These are phyloP conservation scores for Apiospora aurea DNA, from an alignment of 2,329 filamentous ascomycete species.

Conservation along the genomic window DNA sequence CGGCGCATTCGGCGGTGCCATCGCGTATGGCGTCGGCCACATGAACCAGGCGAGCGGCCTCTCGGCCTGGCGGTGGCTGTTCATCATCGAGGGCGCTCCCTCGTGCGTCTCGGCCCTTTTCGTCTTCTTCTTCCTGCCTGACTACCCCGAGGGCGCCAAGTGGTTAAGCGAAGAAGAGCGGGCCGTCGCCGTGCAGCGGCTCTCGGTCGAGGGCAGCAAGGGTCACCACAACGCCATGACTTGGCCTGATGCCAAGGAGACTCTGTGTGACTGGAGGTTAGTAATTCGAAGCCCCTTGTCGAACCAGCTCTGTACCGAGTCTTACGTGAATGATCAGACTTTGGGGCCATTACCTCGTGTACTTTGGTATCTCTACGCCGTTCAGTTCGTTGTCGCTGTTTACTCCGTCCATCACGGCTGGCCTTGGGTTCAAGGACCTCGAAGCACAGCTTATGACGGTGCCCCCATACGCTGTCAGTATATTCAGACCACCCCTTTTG, in stretches of 20 bases:
- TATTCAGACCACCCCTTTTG: not conserved
- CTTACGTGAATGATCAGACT: no score
- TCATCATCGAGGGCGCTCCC: slow-evolving; percentile 51
- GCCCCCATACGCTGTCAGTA: slow-evolving; percentile 61
- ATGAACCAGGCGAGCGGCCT: slow-evolving; percentile 70
- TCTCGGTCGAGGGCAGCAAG: slow-evolving; percentile 54
- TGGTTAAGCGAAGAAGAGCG: slow-evolving; percentile 67
- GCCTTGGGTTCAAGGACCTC: slow-evolving; percentile 38
- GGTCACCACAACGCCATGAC: slow-evolving; percentile 68
- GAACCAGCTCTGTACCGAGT: no score
- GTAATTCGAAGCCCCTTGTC: not conserved
- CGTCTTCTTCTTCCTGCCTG: slow-evolving; percentile 67
- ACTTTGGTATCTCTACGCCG: slow-evolving; percentile 43
- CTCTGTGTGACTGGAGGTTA: slow-evolving; percentile 62
- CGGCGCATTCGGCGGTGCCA: slow-evolving; percentile 75
- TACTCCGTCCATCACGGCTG: slow-evolving; percentile 65
- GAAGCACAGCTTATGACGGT: slow-evolving; percentile 70
- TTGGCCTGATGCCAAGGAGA: slow-evolving; percentile 72
- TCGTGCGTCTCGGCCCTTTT: slow-evolving; percentile 59
- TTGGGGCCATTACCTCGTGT: slow-evolving; percentile 68
- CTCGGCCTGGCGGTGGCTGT: slow-evolving; percentile 75
- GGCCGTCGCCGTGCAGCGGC: slow-evolving; percentile 53
- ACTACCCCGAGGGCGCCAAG: slow-evolving; percentile 68
- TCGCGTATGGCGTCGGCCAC: slow-evolving; percentile 75
- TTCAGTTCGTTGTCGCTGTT: slow-evolving; percentile 44